Conservation (phyloP, 1,284 basidiomycete genomes). For the Apiotrichum brassicae region DNA sequence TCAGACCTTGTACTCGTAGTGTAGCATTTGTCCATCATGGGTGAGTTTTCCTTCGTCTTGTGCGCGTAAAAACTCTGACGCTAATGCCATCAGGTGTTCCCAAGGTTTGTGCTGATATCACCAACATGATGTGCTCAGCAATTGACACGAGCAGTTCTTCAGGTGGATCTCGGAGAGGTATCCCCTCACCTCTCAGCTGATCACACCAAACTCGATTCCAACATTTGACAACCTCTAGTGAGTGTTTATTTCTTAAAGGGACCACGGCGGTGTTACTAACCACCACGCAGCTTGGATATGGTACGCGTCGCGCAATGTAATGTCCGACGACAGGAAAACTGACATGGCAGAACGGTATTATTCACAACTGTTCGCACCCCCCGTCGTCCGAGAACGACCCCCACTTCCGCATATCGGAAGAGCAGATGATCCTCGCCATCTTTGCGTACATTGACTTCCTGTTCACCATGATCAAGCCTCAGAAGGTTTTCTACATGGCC, state of each 20-base stretch:
- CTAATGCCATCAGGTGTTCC: slow-evolving; percentile 29
- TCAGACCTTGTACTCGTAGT: background rate
- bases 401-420: slow-evolving; percentile 90
- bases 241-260: slow-evolving; percentile 7
- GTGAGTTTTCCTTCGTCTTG: slow-evolving; percentile 11
- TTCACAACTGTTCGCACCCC: slow-evolving; percentile 75
- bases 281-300: slow-evolving; percentile 31
- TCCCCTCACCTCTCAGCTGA: slow-evolving; percentile 94
- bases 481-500: slow-evolving; percentile 96
- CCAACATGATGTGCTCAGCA: background rate
- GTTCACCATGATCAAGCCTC: slow-evolving; percentile 94
- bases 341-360: slow-evolving; percentile 83
- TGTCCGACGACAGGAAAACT: background rate
- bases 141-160: slow-evolving; percentile 49
- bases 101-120: slow-evolving; percentile 18
- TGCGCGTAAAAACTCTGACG: background rate
- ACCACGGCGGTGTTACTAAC: background rate
- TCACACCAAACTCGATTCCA: slow-evolving; percentile 74
- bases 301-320: slow-evolving; percentile 7
- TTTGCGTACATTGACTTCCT: slow-evolving; percentile 96
- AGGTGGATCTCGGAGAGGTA: slow-evolving; percentile 75
- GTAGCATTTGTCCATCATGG: slow-evolving; percentile 21
- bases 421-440: slow-evolving; percentile 94
- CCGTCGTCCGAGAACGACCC: slow-evolving; percentile 70
- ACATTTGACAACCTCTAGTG: slow-evolving; percentile 50